A percentile compares a stretch with the other conserved stretches of the same genome.
phyloP scores from a whole-genome alignment of 306 rosid species.

The Adenanthera pavonina region DNA sequence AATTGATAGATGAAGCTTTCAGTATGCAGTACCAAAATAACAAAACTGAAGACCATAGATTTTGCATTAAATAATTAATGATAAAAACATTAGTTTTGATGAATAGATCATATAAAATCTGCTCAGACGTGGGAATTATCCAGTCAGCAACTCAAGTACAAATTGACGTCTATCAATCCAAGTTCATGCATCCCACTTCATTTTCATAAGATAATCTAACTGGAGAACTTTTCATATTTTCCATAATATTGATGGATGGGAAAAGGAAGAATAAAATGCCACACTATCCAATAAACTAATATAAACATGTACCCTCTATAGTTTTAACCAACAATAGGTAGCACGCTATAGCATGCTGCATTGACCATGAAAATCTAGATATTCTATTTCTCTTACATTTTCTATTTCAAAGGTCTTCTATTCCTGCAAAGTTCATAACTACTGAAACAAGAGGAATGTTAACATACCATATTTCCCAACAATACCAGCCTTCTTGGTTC shows the following conservation, averaged over 20 bases:
- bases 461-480: constrained; percentile 72
- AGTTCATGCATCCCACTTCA: not conserved
- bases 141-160: not conserved
- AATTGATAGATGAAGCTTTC: not conserved
- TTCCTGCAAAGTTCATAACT: not conserved
- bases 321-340: not conserved
- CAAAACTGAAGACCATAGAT: not conserved
- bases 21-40: not conserved
- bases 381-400: not conserved
- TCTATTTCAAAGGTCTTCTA: not conserved
- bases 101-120: not conserved
- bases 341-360: not conserved
- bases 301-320: not conserved
- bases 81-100: not conserved
- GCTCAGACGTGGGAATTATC: not conserved
- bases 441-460: not conserved
- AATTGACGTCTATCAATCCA: too few species aligned
- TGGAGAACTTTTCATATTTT: not conserved
- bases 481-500: constrained; percentile 74
- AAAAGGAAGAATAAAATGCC: not conserved
- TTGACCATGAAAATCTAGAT: not conserved
- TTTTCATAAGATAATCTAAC: not conserved
- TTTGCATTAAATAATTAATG: not conserved
- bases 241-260: not conserved
- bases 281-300: too few species aligned